Percentiles rank a stretch among this genome's conserved stretches.
phyloP scores from a whole-genome alignment of 1,284 basidiomycete species.

The Pseudozyma sp. region DNA sequence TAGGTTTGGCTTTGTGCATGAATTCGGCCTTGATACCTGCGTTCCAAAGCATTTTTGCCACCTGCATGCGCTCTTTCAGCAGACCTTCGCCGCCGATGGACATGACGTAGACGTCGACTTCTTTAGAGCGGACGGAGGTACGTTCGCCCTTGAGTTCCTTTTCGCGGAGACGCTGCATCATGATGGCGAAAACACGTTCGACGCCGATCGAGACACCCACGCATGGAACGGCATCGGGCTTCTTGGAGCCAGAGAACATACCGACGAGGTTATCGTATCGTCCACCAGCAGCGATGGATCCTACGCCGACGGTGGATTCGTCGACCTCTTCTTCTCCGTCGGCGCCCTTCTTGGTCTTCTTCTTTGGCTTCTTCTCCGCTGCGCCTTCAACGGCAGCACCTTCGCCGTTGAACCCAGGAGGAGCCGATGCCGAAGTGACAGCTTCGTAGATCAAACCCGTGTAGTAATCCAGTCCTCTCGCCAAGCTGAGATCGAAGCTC shows the following conservation, averaged over 20 bases:
- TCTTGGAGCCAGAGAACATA: conserved; percentile 82
- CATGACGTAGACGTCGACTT: conserved; percentile 94
- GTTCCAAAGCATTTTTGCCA: conserved; percentile 85
- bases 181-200: conserved; percentile 93
- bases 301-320: conserved; percentile 92
- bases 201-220: conserved; percentile 93
- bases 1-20: conserved; percentile 85
- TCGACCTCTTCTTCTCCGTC: conserved; percentile 82
- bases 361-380: conserved; percentile 69
- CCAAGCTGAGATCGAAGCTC: conserved; percentile 95
- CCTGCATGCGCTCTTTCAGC: conserved; percentile 83
- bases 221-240: conserved; percentile 85
- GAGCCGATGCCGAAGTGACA: conserved; percentile 89
- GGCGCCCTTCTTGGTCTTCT: conserved; percentile 72
- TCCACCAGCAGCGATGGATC: conserved; percentile 96
- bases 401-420: conserved; percentile 77
- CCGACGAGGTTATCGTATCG: conserved; percentile 97
- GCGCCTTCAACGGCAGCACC: conserved; percentile 32
- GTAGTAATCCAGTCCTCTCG: conserved; percentile 97
- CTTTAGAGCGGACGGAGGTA: conserved; percentile 79
- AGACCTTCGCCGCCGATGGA: conserved; percentile 91
- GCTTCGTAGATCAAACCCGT: conserved; percentile 99
- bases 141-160: conserved; percentile 71
- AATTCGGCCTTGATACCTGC: conserved; percentile 95
- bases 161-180: conserved; percentile 86